Evolutionary conservation across 345 rosid genomes (phyloP).

Genomic region (Camelina sativa): DNA sequence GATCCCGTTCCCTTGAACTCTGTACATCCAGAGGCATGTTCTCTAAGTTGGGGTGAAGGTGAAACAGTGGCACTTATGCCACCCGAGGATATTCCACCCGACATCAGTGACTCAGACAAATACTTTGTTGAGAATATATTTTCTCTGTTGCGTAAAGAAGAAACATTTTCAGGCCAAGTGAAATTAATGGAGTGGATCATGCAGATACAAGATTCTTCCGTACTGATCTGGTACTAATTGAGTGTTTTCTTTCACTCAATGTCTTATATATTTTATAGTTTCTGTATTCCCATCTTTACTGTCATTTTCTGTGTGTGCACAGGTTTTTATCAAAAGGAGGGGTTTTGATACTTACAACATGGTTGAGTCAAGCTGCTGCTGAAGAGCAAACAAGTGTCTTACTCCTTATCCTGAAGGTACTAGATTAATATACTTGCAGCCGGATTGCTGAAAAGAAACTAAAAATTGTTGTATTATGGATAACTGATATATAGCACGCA

Average conservation of each 20-base stretch:
- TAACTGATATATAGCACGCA: constrained; percentile 44
- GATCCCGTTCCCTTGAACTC: constrained; percentile 45
- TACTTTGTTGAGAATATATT: constrained; percentile 78
- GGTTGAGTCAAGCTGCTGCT: constrained; percentile 84
- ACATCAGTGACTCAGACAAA: constrained; percentile 67
- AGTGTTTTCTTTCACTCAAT: constrained; percentile 17
- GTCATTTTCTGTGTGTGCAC: constrained; percentile 38
- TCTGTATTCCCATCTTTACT: constrained; percentile 4
- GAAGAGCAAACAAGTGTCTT: constrained; percentile 93
- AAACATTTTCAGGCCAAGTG: constrained; percentile 88
- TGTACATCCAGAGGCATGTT: constrained; percentile 45
- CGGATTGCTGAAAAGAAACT: background rate
- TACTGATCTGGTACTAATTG: constrained; percentile 66
- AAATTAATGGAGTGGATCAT: constrained; percentile 94
- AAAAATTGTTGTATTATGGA: constrained; percentile 29
- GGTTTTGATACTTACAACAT: constrained; percentile 88
- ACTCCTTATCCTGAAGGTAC: constrained; percentile 70
- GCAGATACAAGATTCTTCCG: constrained; percentile 78
- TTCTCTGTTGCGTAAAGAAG: constrained; percentile 69
- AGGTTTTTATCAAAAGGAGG: constrained; percentile 96
- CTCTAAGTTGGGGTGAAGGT: constrained; percentile 53
- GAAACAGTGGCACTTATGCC: constrained; percentile 60
- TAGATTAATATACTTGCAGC: constrained; percentile 17
- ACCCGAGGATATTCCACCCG: constrained; percentile 59
- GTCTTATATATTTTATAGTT: constrained; percentile 18